These are phyloP conservation scores for Leptomonas seymouri DNA, from an alignment of 208 protist genomes.

Conservation along the genomic window DNA sequence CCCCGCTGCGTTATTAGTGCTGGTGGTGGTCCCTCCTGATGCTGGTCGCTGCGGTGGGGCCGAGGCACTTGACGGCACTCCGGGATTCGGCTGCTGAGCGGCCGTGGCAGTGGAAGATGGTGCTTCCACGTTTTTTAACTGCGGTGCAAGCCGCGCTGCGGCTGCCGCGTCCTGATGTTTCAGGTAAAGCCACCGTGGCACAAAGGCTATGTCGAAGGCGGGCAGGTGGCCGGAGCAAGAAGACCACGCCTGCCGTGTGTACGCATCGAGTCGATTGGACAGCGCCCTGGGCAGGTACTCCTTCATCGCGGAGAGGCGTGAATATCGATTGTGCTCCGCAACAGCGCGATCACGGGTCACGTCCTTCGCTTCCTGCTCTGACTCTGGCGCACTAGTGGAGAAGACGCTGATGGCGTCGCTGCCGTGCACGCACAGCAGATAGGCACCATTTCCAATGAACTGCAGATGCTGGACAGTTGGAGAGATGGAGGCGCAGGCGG, in stretches of 20 bases:
- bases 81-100: too few species aligned
- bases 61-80: too few species aligned
- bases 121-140: too few species aligned
- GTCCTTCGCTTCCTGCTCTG: constrained; percentile 27
- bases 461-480: constrained; percentile 40
- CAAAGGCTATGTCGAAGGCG: constrained; percentile 36
- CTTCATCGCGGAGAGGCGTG: constrained; percentile 28
- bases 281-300: constrained; percentile 20
- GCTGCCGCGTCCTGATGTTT: constrained; percentile 25
- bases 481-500: not conserved
- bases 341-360: constrained; percentile 28
- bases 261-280: constrained; percentile 27
- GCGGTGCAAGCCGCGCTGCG: too few species aligned
- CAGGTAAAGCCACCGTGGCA: constrained; percentile 53
- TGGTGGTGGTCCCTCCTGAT: not conserved
- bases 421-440: constrained; percentile 38
- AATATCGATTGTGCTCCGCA: constrained; percentile 40
- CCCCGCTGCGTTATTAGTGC: not conserved
- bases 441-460: constrained; percentile 37
- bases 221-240: constrained; percentile 56
- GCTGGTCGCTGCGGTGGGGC: not conserved
- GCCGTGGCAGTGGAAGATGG: too few species aligned
- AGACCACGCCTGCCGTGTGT: constrained; percentile 61
- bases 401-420: constrained; percentile 37
- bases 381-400: constrained; percentile 30